Evolutionary conservation across 2,329 filamentous ascomycete genomes (phyloP).

Genomic region (Aspergillus sp.): DNA sequence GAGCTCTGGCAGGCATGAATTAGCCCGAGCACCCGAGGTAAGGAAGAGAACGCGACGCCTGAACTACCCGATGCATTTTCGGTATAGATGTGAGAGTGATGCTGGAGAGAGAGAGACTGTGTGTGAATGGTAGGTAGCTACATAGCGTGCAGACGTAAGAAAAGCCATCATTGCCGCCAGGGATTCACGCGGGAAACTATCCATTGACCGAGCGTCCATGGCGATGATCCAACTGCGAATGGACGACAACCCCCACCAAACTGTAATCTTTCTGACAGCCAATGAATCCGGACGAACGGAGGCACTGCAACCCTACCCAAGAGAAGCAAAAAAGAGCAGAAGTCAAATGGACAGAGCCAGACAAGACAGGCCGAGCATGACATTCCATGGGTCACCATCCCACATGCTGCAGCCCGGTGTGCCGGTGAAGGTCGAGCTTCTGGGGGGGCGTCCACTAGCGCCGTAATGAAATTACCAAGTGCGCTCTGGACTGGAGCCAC

Average conservation of each 20-base stretch:
- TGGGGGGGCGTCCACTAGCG: background rate
- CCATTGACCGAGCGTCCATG: background rate
- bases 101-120: no score
- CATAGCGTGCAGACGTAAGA: background rate
- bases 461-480: background rate
- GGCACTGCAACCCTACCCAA: background rate
- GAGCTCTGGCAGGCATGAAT: conserved; percentile 1
- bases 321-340: background rate
- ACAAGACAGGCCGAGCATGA: background rate
- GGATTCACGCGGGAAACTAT: background rate
- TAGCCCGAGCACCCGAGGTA: conserved; percentile 27
- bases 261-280: background rate
- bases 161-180: background rate
- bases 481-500: background rate
- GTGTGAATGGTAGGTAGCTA: no score
- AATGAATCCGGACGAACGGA: conserved; percentile 9
- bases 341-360: background rate
- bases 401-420: conserved; percentile 18
- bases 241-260: background rate
- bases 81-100: background rate
- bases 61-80: conserved; percentile 22
- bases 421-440: conserved; percentile 15
- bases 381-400: conserved; percentile 6
- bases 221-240: background rate
- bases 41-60: conserved; percentile 14